phyloP scores from a whole-genome alignment of 2,329 filamentous ascomycete species.

The Aschersonia sp. region DNA sequence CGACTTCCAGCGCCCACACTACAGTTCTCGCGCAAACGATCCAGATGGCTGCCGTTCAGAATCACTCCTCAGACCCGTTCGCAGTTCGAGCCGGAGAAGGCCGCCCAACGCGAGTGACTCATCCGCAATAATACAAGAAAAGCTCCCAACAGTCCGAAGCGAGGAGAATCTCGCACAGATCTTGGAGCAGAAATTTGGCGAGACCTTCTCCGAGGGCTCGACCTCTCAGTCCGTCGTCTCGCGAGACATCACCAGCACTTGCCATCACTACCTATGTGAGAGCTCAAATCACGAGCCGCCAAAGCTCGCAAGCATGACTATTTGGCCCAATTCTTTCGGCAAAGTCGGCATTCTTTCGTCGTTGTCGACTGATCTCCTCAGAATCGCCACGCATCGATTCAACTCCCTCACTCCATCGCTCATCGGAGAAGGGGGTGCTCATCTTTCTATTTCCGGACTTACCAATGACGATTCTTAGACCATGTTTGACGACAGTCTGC shows the following conservation, averaged over 20 bases:
- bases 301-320: slow-evolving; percentile 6
- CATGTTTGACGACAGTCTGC: slow-evolving; percentile 16
- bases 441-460: slow-evolving; percentile 14
- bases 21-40: slow-evolving; percentile 13
- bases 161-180: slow-evolving; percentile 13
- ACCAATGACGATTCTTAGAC: slow-evolving; percentile 12
- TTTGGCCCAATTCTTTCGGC: slow-evolving; percentile 1
- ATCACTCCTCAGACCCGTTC: slow-evolving; percentile 1
- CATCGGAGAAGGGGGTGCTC: slow-evolving; percentile 11
- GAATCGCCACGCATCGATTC: slow-evolving; percentile 13
- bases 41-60: slow-evolving; percentile 8
- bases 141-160: slow-evolving; percentile 6
- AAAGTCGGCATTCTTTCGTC: slow-evolving; percentile 14
- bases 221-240: slow-evolving; percentile 5
- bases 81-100: slow-evolving; percentile 8
- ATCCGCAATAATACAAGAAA: slow-evolving; percentile 7
- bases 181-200: slow-evolving; percentile 15
- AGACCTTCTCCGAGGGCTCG: slow-evolving; percentile 11
- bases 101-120: slow-evolving; percentile 2
- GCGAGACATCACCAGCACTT: neutral
- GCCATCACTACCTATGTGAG: neutral
- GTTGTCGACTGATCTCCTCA: slow-evolving; percentile 14
- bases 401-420: slow-evolving; percentile 14
- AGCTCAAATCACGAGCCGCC: slow-evolving; percentile 2
- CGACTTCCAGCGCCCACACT: slow-evolving; percentile 18